A percentile compares a stretch with the other conserved stretches of the same genome.
phyloP scores from a whole-genome alignment of 1,139 yeast species.

The Yamadazyma sp. region DNA sequence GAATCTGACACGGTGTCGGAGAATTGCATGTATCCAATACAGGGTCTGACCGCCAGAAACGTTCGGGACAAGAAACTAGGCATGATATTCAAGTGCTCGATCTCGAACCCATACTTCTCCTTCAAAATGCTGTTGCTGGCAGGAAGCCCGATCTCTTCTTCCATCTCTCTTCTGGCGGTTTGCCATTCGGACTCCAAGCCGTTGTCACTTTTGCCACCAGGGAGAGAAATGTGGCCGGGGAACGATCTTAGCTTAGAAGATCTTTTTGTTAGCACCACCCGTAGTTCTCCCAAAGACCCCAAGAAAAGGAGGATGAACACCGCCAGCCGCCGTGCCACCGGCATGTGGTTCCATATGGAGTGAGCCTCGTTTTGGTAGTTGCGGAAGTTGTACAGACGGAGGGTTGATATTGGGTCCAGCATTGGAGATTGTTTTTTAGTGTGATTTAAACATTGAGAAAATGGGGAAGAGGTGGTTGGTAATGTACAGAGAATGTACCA shows the following conservation, averaged over 20 bases:
- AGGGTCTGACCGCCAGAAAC: slow-evolving; percentile 78
- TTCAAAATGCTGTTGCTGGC: slow-evolving; percentile 46
- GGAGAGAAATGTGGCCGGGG: slow-evolving; percentile 86
- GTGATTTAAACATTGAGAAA: no score
- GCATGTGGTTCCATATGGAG: slow-evolving; percentile 60
- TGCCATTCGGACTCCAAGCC: slow-evolving; percentile 66
- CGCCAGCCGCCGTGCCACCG: slow-evolving; percentile 67
- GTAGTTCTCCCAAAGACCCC: slow-evolving; percentile 68
- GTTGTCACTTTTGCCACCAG: slow-evolving; percentile 83
- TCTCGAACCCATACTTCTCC: slow-evolving; percentile 48
- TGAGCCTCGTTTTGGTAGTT: slow-evolving; percentile 27
- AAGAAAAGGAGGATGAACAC: slow-evolving; percentile 72
- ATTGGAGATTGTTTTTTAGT: not conserved
- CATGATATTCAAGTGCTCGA: slow-evolving; percentile 58
- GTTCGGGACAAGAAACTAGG: slow-evolving; percentile 82
- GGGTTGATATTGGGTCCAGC: slow-evolving; percentile 3
- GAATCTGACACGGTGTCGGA: slow-evolving; percentile 19
- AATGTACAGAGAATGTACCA: no score
- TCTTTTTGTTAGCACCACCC: slow-evolving; percentile 77
- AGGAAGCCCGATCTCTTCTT: slow-evolving; percentile 81
- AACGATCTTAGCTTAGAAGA: slow-evolving; percentile 67
- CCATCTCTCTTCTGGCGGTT: slow-evolving; percentile 78
- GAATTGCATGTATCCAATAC: slow-evolving; percentile 62
- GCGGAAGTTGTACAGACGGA: slow-evolving; percentile 23
- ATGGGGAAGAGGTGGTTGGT: no score